phyloP scores from a whole-genome alignment of 129 eudicot genomes.

The Escallonia rubra region DNA sequence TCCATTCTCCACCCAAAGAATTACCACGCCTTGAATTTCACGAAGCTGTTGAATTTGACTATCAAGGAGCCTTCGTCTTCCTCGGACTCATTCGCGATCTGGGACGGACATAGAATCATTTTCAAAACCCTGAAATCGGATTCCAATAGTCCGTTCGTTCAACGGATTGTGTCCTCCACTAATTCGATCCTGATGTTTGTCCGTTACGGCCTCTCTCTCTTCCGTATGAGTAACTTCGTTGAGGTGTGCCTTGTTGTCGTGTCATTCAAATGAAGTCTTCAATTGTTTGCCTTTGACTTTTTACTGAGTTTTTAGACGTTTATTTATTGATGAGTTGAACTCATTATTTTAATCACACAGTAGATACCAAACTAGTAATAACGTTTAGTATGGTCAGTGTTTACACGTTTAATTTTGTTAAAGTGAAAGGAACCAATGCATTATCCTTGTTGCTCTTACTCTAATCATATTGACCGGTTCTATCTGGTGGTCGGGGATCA shows the following conservation, averaged over 20 bases:
- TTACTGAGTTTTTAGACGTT: no score
- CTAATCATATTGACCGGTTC: no score
- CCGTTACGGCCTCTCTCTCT: conserved; percentile 69
- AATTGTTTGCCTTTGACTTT: no score
- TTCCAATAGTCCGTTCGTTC: conserved; percentile 36
- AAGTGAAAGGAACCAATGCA: no score
- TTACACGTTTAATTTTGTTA: no score
- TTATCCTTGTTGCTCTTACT: no score
- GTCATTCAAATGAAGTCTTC: no score
- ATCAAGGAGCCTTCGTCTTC: conserved; percentile 22
- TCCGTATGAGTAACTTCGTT: conserved; percentile 64
- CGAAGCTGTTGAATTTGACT: conserved; percentile 33
- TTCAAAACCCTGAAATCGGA: conserved; percentile 47
- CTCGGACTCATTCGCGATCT: conserved; percentile 57
- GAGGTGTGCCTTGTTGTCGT: conserved; percentile 37
- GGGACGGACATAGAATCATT: conserved; percentile 69
- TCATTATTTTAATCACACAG: no score
- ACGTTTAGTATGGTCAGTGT: no score
- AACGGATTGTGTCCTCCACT: conserved; percentile 31
- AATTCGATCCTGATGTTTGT: conserved; percentile 48
- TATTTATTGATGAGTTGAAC: no score
- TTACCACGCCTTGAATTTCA: conserved; percentile 65
- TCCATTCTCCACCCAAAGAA: conserved; percentile 89
- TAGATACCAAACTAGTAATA: no score
- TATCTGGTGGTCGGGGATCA: no score